Evolutionary conservation across 805 yeast genomes (phyloP).

Genomic region (Zygotorulaspora chibaensis): DNA sequence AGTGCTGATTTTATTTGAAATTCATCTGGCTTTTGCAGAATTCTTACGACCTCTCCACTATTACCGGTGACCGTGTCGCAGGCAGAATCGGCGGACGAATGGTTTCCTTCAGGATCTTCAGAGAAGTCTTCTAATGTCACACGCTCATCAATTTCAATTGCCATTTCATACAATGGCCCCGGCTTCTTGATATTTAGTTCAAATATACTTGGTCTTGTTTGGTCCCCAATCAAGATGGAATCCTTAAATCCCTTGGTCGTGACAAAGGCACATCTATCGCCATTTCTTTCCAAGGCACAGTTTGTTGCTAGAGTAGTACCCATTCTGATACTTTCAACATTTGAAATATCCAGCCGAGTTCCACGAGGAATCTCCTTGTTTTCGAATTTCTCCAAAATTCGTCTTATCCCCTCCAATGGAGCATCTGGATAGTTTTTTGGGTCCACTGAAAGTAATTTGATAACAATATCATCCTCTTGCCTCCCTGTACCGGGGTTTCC

Average conservation of each 20-base stretch:
- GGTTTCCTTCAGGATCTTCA: constrained; percentile 54
- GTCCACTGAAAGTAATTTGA: constrained; percentile 81
- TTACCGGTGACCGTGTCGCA: constrained; percentile 46
- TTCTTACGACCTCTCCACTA: constrained; percentile 63
- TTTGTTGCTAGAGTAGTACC: constrained; percentile 96
- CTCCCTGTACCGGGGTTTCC: constrained; percentile 46
- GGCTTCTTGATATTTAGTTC: constrained; percentile 73
- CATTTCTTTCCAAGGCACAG: constrained; percentile 87
- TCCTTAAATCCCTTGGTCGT: constrained; percentile 89
- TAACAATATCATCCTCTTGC: constrained; percentile 53
- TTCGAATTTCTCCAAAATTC: constrained; percentile 61
- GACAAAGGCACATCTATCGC: constrained; percentile 77
- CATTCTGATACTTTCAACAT: constrained; percentile 69
- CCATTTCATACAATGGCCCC: constrained; percentile 64
- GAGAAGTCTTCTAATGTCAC: constrained; percentile 80
- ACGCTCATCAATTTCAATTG: constrained; percentile 83
- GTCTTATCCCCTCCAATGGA: constrained; percentile 83
- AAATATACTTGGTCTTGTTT: constrained; percentile 84
- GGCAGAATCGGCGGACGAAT: constrained; percentile 10
- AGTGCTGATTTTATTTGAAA: constrained; percentile 41
- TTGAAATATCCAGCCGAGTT: constrained; percentile 53
- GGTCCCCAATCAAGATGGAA: constrained; percentile 79
- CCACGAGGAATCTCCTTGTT: constrained; percentile 54
- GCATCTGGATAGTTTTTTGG: constrained; percentile 86
- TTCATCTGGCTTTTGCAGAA: constrained; percentile 49